phyloP scores from a whole-genome alignment of 164 flowering plant genomes.

The Umbellularia californica region DNA sequence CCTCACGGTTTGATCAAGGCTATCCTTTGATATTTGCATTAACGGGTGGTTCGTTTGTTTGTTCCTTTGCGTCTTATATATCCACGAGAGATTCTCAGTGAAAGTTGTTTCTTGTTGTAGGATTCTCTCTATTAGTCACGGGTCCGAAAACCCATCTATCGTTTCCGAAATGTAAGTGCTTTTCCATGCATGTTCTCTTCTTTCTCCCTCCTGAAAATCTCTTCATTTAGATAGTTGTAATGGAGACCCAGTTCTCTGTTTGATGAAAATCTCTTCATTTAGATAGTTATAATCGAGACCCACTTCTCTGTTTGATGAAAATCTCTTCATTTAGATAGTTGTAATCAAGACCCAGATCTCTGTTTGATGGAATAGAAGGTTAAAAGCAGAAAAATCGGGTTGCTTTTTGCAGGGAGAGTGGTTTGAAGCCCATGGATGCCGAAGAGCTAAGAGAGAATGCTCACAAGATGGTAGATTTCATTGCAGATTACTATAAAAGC shows the following conservation, averaged over 20 bases:
- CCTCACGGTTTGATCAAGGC: too few species aligned
- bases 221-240: too few species aligned
- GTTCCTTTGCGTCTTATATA: not conserved
- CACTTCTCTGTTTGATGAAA: not conserved
- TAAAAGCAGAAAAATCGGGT: not conserved
- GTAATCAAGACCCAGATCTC: too few species aligned
- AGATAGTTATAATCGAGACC: too few species aligned
- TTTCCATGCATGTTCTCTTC: not conserved
- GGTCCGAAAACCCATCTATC: not conserved
- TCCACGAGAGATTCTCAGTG: not conserved
- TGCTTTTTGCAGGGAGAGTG: slow-evolving; percentile 20
- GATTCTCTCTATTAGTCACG: not conserved
- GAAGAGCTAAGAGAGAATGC: slow-evolving; percentile 85
- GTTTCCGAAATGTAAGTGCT: not conserved
- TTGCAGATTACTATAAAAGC: slow-evolving; percentile 80
- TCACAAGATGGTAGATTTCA: slow-evolving; percentile 88
- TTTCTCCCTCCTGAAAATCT: not conserved
- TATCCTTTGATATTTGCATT: too few species aligned
- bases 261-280: too few species aligned
- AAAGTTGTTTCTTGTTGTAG: not conserved
- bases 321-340: too few species aligned
- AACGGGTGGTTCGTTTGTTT: too few species aligned
- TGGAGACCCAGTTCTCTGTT: too few species aligned
- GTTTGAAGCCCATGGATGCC: slow-evolving; percentile 73
- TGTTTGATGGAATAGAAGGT: not conserved